Evolutionary conservation across 768 basidiomycete species (phyloP).

Genomic region (Tylopilus cervinicoccineus): DNA sequence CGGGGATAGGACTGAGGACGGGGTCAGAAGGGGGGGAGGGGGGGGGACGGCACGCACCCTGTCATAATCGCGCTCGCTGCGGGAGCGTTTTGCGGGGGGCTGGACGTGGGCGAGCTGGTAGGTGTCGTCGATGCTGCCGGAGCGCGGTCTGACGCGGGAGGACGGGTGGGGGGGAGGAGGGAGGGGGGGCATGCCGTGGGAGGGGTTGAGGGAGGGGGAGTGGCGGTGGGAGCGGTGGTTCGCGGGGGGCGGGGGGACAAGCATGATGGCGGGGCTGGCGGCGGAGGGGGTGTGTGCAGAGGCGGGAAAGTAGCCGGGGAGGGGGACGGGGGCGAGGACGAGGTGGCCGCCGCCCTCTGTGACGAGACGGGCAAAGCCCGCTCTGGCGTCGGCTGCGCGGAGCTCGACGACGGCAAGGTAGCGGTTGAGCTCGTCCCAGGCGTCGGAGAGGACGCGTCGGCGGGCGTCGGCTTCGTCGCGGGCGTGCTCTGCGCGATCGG

Average conservation of each 20-base stretch:
- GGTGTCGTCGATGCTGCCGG: slow-evolving; percentile 40
- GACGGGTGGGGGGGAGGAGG: slow-evolving; percentile 38
- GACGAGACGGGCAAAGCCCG: slow-evolving; percentile 43
- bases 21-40: slow-evolving; percentile 2
- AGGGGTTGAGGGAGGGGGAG: slow-evolving; percentile 22
- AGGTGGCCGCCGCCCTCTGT: slow-evolving; percentile 43
- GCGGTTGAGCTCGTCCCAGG: slow-evolving; percentile 48
- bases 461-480: slow-evolving; percentile 55
- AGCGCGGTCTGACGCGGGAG: slow-evolving; percentile 40
- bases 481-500: slow-evolving; percentile 45
- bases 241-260: slow-evolving; percentile 21
- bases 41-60: slow-evolving; percentile 4
- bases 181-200: slow-evolving; percentile 32
- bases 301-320: slow-evolving; percentile 17
- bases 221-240: slow-evolving; percentile 20
- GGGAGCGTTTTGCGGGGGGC: slow-evolving; percentile 48
- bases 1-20: slow-evolving; percentile 14
- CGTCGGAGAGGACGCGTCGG: slow-evolving; percentile 40
- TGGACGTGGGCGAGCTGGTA: slow-evolving; percentile 32
- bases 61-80: slow-evolving; percentile 37
- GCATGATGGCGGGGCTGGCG: slow-evolving; percentile 25
- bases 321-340: slow-evolving; percentile 34
- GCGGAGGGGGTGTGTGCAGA: slow-evolving; percentile 15
- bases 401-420: slow-evolving; percentile 44
- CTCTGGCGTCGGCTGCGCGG: slow-evolving; percentile 47